phyloP scores from a whole-genome alignment of 2,329 filamentous ascomycete species.

The Massarina eburnea region DNA sequence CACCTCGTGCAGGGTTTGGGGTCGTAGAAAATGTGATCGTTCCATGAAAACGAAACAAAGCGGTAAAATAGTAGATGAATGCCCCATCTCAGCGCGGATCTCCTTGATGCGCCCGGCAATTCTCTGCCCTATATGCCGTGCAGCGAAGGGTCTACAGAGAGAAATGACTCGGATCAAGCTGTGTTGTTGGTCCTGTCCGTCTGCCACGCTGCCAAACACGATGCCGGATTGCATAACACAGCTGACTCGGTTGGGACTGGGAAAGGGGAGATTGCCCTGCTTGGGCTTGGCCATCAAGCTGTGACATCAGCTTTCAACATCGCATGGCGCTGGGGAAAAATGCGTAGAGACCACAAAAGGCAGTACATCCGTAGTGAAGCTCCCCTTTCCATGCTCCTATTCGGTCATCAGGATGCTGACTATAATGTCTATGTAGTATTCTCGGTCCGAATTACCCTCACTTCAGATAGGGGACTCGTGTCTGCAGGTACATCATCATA shows the following conservation, averaged over 20 bases:
- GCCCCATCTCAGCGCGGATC: conserved; percentile 1
- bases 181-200: too few relatives aligned
- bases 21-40: conserved; percentile 6
- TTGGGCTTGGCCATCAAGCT: conserved; percentile 4
- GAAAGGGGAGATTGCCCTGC: not conserved
- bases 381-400: too few relatives aligned
- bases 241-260: conserved; percentile 2
- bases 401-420: too few relatives aligned
- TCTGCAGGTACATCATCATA: too few relatives aligned
- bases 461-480: too few relatives aligned
- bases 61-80: conserved; percentile 7
- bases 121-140: not conserved
- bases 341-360: too few relatives aligned
- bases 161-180: not conserved
- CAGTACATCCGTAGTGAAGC: not conserved
- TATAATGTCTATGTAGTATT: too few relatives aligned
- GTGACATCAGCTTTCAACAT: conserved; percentile 2
- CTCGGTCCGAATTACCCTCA: too few relatives aligned
- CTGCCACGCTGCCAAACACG: too few relatives aligned
- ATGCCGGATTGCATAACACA: conserved; percentile 2
- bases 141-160: too few relatives aligned
- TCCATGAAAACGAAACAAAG: conserved; percentile 14
- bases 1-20: conserved; percentile 4
- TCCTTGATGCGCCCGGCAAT: not conserved
- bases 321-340: not conserved